A percentile compares a stretch with the other conserved stretches of the same genome.
Conservation (phyloP, 495 filamentous ascomycete genomes). For the Aspergillus indologenus region DNA sequence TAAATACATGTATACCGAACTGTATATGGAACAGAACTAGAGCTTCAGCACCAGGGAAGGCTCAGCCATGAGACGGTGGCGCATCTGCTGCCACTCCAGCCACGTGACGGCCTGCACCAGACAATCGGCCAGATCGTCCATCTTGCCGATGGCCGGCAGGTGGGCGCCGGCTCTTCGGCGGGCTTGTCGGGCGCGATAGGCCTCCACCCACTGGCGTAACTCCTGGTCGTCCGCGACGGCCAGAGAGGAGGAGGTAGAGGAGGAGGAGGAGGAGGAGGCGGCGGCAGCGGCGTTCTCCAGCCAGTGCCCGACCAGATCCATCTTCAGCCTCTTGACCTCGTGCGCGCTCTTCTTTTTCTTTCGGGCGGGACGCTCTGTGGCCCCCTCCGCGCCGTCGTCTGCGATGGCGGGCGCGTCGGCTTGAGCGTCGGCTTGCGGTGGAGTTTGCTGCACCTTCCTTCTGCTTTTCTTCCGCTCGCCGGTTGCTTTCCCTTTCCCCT, state of each 20-base stretch:
- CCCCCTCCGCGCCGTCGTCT: too few relatives aligned
- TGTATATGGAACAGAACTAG: too few relatives aligned
- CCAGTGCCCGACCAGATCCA: constrained; percentile 59
- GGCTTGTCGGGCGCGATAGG: constrained; percentile 37
- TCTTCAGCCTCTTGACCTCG: constrained; percentile 60
- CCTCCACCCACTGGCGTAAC: constrained; percentile 36
- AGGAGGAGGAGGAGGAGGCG: too few relatives aligned
- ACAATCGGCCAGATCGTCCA: constrained; percentile 92
- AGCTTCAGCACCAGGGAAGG: constrained; percentile 12
- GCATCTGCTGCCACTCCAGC: constrained; percentile 78
- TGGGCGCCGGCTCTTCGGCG: constrained; percentile 13
- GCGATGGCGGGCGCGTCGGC: too few relatives aligned
- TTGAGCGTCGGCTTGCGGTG: too few relatives aligned
- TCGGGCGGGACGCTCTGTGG: background rate
- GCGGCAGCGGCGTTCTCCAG: constrained; percentile 21
- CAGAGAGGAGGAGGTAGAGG: background rate
- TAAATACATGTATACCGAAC: too few relatives aligned
- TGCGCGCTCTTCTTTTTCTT: constrained; percentile 25
- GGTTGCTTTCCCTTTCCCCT: too few relatives aligned
- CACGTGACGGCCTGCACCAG: constrained; percentile 83
- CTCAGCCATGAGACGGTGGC: constrained; percentile 42
- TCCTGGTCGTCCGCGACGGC: constrained; percentile 33
- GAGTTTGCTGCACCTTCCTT: too few relatives aligned
- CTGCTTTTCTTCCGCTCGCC: too few relatives aligned
- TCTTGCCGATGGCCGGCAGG: constrained; percentile 49